A percentile compares a stretch with the other conserved stretches of the same genome.
phyloP scores from a whole-genome alignment of 2,329 filamentous ascomycete species.

The Parascedosporium putredinis region DNA sequence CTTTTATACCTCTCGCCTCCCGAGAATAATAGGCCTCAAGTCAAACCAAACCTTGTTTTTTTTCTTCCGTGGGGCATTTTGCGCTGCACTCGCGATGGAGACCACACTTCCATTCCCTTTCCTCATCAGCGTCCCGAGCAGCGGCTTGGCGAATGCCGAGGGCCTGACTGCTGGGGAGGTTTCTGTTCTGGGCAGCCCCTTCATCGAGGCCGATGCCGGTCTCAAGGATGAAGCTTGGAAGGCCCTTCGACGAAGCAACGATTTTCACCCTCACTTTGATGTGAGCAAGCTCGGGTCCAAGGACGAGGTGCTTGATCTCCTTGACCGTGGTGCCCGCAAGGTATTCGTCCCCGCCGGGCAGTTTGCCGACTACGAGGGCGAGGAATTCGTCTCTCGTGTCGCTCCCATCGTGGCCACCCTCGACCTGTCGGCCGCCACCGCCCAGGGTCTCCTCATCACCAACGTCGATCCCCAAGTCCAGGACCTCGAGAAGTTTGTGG shows the following conservation, averaged over 20 bases:
- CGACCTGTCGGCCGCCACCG: constrained; percentile 33
- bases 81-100: constrained; percentile 38
- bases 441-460: constrained; percentile 42
- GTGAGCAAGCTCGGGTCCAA: constrained; percentile 56
- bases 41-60: neutral
- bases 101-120: constrained; percentile 55
- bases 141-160: constrained; percentile 35
- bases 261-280: constrained; percentile 62
- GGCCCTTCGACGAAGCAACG: constrained; percentile 34
- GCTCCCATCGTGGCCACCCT: constrained; percentile 39
- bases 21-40: neutral
- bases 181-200: constrained; percentile 47
- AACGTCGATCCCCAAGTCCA: constrained; percentile 35
- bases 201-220: constrained; percentile 35
- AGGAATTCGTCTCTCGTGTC: constrained; percentile 46
- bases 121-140: constrained; percentile 45
- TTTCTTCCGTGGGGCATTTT: neutral
- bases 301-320: constrained; percentile 67
- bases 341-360: constrained; percentile 70
- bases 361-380: constrained; percentile 41
- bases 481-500: constrained; percentile 32
- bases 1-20: neutral
- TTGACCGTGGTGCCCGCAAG: constrained; percentile 76
- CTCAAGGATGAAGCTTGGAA: neutral
- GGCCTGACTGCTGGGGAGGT: constrained; percentile 48